These are phyloP conservation scores for Cutaneotrichosporon daszewskae DNA, from an alignment of 1,284 basidiomycete species.

Conservation along the genomic window DNA sequence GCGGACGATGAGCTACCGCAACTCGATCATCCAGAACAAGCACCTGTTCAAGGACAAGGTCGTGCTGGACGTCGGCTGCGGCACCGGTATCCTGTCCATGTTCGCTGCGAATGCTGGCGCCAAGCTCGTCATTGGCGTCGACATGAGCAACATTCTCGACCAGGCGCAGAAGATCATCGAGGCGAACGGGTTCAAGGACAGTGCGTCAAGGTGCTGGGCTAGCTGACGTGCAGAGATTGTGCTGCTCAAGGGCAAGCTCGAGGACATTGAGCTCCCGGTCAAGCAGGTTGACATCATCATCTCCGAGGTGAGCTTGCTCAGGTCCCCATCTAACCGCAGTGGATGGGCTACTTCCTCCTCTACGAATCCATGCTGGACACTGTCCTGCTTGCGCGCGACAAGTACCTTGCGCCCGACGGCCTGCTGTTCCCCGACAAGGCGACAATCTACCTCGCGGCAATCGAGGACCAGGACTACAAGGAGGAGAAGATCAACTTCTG, in stretches of 20 bases:
- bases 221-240: constrained; percentile 65
- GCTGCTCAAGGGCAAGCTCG: constrained; percentile 96
- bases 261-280: constrained; percentile 80
- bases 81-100: constrained; percentile 98
- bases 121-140: constrained; percentile 92
- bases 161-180: constrained; percentile 96
- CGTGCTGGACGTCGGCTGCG: constrained; percentile 97
- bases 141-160: constrained; percentile 99
- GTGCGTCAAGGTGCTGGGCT: constrained; percentile 53
- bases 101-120: constrained; percentile 98
- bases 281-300: constrained; percentile 96
- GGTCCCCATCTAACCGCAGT: constrained; percentile 22
- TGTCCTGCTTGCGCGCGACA: constrained; percentile 91
- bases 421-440: constrained; percentile 96
- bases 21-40: constrained; percentile 89
- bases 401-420: constrained; percentile 85
- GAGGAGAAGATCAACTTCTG: constrained; percentile 99
- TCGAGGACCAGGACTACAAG: constrained; percentile 99
- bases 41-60: constrained; percentile 95
- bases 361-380: constrained; percentile 99
- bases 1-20: constrained; percentile 90
- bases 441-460: constrained; percentile 88
- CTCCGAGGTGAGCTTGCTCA: constrained; percentile 60
- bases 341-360: constrained; percentile 55
- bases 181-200: constrained; percentile 89